Evolutionary conservation across 2,329 filamentous ascomycete genomes (phyloP).

Genomic region (Trichoderma sp.): DNA sequence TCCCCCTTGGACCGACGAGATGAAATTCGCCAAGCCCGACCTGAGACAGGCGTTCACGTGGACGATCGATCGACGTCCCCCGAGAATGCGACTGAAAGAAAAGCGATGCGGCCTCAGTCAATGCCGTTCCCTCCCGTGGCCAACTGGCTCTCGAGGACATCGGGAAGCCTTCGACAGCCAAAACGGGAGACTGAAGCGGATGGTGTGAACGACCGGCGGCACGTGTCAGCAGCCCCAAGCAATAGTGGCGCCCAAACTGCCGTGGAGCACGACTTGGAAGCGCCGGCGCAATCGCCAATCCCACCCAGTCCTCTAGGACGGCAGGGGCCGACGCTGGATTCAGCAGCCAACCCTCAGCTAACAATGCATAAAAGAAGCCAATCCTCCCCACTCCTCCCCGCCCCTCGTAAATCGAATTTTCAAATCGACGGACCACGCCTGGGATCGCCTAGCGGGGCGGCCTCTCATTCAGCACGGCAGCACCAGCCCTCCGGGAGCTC

Average conservation of each 20-base stretch:
- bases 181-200: conserved; percentile 52
- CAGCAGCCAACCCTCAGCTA: conserved; percentile 25
- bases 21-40: conserved; percentile 21
- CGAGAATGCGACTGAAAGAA: conserved; percentile 47
- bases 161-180: conserved; percentile 57
- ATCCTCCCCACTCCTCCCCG: conserved; percentile 59
- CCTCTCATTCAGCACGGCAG: conserved; percentile 41
- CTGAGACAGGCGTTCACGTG: conserved; percentile 2
- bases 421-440: conserved; percentile 55
- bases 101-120: conserved; percentile 56
- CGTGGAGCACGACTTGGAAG: conserved; percentile 32
- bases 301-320: conserved; percentile 23
- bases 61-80: conserved; percentile 30
- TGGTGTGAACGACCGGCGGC: conserved; percentile 49
- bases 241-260: conserved; percentile 35
- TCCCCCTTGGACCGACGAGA: conserved; percentile 33
- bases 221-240: conserved; percentile 58
- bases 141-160: conserved; percentile 57
- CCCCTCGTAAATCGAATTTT: conserved; percentile 57
- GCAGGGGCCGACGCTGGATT: conserved; percentile 28
- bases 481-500: conserved; percentile 48
- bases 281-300: conserved; percentile 32
- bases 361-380: conserved; percentile 42
- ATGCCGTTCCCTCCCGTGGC: conserved; percentile 60
- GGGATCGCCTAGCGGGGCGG: conserved; percentile 45